Evolutionary conservation across 1,139 yeast species (phyloP).

Genomic region (Magnusiomyces fungicola): DNA sequence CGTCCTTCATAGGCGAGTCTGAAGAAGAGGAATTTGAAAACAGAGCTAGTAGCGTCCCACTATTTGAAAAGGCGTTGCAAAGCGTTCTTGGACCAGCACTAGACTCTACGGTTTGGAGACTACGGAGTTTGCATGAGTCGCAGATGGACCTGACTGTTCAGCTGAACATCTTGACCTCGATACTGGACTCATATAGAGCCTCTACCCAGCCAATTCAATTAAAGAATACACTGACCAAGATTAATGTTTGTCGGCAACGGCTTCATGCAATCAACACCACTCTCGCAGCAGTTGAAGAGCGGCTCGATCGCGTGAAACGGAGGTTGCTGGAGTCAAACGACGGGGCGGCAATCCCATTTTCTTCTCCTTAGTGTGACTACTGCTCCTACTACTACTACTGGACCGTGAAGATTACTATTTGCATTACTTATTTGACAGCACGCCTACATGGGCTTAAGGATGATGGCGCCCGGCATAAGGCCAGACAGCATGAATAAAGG

Average conservation of each 20-base stretch:
- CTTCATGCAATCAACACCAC: constrained; percentile 17
- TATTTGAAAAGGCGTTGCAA: constrained; percentile 21
- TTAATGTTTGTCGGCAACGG: constrained; percentile 20
- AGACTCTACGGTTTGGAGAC: constrained; percentile 25
- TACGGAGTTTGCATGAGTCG: constrained; percentile 25
- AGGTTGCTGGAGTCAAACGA: constrained; percentile 4
- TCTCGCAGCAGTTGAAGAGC: constrained; percentile 8
- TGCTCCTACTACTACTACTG: too few relatives aligned
- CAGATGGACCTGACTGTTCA: constrained; percentile 24
- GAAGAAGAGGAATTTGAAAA: neutral
- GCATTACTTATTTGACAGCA: too few relatives aligned
- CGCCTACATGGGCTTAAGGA: too few relatives aligned
- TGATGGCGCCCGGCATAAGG: too few relatives aligned
- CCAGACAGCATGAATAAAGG: too few relatives aligned
- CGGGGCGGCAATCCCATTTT: too few relatives aligned
- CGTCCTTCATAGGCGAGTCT: neutral
- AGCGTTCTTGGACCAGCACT: constrained; percentile 23
- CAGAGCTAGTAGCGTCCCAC: constrained; percentile 7
- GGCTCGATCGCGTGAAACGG: constrained; percentile 7
- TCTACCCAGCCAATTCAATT: constrained; percentile 21
- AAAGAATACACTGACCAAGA: constrained; percentile 18
- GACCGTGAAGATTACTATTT: too few relatives aligned
- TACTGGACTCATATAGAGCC: constrained; percentile 20
- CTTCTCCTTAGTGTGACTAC: too few relatives aligned
- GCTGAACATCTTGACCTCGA: constrained; percentile 20